A percentile compares a stretch with the other conserved stretches of the same genome.
Conservation (phyloP, 208 protist genomes). For the Herpetomonas samuelpessoai region DNA sequence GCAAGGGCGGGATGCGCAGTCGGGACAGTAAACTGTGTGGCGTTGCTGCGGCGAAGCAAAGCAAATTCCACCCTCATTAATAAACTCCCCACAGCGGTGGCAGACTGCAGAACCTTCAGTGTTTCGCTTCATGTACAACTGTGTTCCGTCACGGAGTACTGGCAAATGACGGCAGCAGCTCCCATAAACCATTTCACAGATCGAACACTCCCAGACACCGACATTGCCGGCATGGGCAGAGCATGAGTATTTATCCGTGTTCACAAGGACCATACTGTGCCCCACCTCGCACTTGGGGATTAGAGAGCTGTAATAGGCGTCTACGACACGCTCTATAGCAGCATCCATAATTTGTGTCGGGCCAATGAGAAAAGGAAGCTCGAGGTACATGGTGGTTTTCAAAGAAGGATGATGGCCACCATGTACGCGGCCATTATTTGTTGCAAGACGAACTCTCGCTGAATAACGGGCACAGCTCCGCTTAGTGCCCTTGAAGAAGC, state of each 20-base stretch:
- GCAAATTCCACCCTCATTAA: constrained; percentile 5
- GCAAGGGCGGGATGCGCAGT: constrained; percentile 78
- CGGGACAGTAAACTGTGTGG: constrained; percentile 34
- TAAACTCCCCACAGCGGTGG: constrained; percentile 37
- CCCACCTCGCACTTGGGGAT: constrained; percentile 70
- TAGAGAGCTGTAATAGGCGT: constrained; percentile 44
- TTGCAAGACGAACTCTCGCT: constrained; percentile 30
- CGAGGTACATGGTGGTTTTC: constrained; percentile 39
- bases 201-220: constrained; percentile 76
- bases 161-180: constrained; percentile 62
- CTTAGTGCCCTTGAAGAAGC: constrained; percentile 24
- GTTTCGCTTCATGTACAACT: not conserved
- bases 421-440: constrained; percentile 31
- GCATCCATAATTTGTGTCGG: constrained; percentile 51
- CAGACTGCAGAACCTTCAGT: not conserved
- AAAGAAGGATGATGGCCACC: constrained; percentile 23
- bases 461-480: not conserved
- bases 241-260: constrained; percentile 46
- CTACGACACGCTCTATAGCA: constrained; percentile 28
- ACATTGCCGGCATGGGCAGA: constrained; percentile 42
- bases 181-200: constrained; percentile 78
- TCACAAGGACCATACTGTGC: constrained; percentile 66
- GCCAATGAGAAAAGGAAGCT: constrained; percentile 57
- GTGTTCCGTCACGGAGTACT: not conserved
- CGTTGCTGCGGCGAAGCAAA: not conserved